A percentile compares a stretch with the other conserved stretches of the same genome.
Conservation (phyloP, 73 alveolate species). For the Effrenium voratum region DNA sequence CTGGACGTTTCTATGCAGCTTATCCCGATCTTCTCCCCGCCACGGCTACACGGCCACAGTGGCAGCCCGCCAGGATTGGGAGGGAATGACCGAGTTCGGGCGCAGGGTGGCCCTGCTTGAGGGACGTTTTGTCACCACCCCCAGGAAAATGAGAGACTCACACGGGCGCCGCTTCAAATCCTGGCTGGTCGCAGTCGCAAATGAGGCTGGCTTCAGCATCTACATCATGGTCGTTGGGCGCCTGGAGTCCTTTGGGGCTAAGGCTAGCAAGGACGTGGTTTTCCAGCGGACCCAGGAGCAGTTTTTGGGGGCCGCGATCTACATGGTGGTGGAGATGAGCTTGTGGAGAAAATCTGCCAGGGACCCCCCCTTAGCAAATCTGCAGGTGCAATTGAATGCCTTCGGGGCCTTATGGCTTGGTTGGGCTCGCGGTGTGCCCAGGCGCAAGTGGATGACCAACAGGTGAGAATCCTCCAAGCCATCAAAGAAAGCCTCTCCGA, state of each 20-base stretch:
- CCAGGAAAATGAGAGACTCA: no score
- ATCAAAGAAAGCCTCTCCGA: slow-evolving; percentile 3
- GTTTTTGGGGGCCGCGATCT: slow-evolving; percentile 44
- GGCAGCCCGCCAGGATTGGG: no score
- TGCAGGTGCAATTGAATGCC: background rate
- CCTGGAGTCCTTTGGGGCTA: slow-evolving; percentile 55
- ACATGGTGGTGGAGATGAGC: slow-evolving; percentile 41
- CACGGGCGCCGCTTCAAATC: no score
- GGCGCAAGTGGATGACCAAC: slow-evolving; percentile 40
- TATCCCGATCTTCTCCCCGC: slow-evolving; percentile 28
- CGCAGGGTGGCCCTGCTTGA: no score
- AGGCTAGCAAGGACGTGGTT: slow-evolving; percentile 17
- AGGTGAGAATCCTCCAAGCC: slow-evolving; percentile 36
- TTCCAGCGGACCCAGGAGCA: slow-evolving; percentile 71
- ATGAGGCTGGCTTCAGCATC: slow-evolving; percentile 80
- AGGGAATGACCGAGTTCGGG: no score
- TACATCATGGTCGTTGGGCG: slow-evolving; percentile 79
- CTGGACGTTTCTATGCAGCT: slow-evolving; percentile 40
- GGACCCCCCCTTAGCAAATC: background rate
- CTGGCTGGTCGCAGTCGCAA: no score
- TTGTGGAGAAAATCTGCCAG: slow-evolving; percentile 68
- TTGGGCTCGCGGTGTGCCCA: background rate
- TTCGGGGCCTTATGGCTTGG: background rate
- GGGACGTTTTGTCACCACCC: no score
- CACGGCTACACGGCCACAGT: slow-evolving; percentile 75